Conservation (phyloP, 108 stramenopile species). For the Cylindrotheca closterium region DNA sequence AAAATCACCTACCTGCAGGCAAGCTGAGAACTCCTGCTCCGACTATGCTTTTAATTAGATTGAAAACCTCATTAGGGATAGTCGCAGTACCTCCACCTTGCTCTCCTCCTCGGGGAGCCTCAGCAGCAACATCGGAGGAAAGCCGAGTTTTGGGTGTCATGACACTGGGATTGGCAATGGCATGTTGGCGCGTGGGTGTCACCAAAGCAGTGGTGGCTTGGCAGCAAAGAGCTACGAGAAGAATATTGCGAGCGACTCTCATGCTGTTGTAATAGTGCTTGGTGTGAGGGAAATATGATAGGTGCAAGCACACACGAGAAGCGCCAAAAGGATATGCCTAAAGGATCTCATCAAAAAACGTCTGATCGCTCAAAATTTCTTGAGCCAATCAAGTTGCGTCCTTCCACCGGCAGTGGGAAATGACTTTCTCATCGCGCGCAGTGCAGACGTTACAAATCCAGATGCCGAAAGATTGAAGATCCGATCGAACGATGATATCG, state of each 20-base stretch:
- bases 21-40: conserved; percentile 94
- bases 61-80: conserved; percentile 86
- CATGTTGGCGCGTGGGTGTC: conserved; percentile 13
- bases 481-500: background rate
- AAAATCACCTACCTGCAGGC: conserved; percentile 85
- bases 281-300: too few species aligned
- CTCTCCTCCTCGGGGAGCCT: conserved; percentile 23
- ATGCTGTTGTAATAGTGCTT: too few species aligned
- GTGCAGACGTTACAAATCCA: background rate
- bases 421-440: background rate
- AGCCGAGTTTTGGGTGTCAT: background rate
- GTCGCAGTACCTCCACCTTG: conserved; percentile 61
- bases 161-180: background rate
- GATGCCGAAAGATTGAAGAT: background rate
- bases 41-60: conserved; percentile 90
- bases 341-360: too few species aligned
- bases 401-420: too few species aligned
- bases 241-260: background rate
- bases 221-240: background rate
- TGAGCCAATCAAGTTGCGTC: too few species aligned
- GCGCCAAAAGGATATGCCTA: too few species aligned
- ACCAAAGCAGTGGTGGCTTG: conserved; percentile 1
- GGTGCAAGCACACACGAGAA: too few species aligned
- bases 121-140: conserved; percentile 10
- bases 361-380: too few species aligned